Conservation (phyloP, 192 early-diverging fungal species). For the Polychytrium aggregatum region DNA sequence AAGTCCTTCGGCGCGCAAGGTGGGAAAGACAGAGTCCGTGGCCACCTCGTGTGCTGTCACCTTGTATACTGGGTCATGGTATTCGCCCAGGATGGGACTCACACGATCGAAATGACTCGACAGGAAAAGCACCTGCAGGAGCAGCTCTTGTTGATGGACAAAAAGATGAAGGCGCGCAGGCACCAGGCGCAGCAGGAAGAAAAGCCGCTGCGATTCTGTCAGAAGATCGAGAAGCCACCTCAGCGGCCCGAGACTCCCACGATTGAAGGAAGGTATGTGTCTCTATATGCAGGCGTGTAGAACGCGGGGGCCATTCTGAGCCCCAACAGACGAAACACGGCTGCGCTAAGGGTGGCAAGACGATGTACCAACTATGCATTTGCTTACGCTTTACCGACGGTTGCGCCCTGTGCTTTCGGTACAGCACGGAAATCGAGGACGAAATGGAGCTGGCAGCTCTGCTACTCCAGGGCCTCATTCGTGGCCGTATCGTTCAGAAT, state of each 20-base stretch:
- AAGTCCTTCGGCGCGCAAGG: conserved; percentile 25
- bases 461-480: conserved; percentile 39
- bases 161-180: conserved; percentile 33
- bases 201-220: conserved; percentile 30
- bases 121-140: conserved; percentile 38
- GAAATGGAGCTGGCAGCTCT: conserved; percentile 36
- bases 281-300: too few relatives aligned
- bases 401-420: too few relatives aligned
- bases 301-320: too few relatives aligned
- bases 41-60: background rate
- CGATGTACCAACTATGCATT: too few relatives aligned
- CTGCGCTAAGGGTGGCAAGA: too few relatives aligned
- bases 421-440: conserved; percentile 29
- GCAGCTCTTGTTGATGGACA: conserved; percentile 38
- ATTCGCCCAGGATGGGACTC: too few relatives aligned
- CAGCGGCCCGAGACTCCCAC: conserved; percentile 36
- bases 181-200: conserved; percentile 5
- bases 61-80: too few relatives aligned
- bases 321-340: too few relatives aligned
- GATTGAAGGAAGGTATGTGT: conserved; percentile 22
- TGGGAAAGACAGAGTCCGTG: conserved; percentile 5
- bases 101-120: too few relatives aligned
- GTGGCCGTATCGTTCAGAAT: conserved; percentile 44
- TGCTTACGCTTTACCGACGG: too few relatives aligned
- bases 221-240: conserved; percentile 39